Evolutionary conservation across 2,329 filamentous ascomycete species (phyloP).

Genomic region (Aspergillus felis): DNA sequence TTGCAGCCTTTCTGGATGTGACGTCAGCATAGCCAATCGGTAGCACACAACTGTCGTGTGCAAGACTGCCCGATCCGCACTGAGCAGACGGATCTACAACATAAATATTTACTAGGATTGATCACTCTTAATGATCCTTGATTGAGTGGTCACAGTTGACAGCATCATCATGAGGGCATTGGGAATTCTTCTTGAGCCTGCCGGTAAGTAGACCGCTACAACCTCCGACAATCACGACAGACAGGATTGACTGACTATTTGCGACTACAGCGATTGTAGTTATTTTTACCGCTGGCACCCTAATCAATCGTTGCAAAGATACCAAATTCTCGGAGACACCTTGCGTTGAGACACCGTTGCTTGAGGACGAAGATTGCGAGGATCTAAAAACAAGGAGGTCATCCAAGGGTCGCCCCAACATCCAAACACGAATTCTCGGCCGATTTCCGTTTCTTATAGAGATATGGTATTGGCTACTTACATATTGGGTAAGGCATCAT

Average conservation of each 20-base stretch:
- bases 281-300: constrained; percentile 11
- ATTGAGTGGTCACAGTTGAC: background rate
- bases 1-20: background rate
- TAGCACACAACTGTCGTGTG: background rate
- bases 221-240: background rate
- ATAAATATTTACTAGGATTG: background rate
- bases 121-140: background rate
- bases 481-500: constrained; percentile 25
- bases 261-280: constrained; percentile 8
- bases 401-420: constrained; percentile 4
- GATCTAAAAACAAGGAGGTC: constrained; percentile 1
- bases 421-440: constrained; percentile 21
- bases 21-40: background rate
- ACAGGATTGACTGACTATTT: background rate
- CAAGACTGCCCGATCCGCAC: background rate
- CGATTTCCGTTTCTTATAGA: constrained; percentile 29
- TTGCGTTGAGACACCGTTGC: constrained; percentile 12
- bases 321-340: constrained; percentile 4
- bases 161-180: constrained; percentile 7
- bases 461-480: constrained; percentile 32
- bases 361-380: constrained; percentile 3
- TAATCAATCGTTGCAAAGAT: constrained; percentile 11
- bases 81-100: background rate
- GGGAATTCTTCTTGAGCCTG: constrained; percentile 15
- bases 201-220: constrained; percentile 7